Percentiles rank a stretch among this genome's conserved stretches.
Conservation (phyloP, 1,284 basidiomycete species). For the Puccinia novopanici region DNA sequence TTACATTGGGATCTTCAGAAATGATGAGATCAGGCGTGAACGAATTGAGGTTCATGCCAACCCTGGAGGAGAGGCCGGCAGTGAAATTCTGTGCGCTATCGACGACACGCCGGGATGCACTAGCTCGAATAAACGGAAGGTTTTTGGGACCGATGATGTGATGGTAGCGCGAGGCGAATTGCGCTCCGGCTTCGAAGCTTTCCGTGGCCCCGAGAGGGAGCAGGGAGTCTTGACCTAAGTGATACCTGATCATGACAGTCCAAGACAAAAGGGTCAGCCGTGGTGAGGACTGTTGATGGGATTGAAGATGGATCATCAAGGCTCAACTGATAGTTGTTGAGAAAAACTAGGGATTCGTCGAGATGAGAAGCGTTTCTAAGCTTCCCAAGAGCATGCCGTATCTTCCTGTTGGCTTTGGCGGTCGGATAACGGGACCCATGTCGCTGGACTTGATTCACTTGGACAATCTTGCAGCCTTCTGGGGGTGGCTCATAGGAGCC, state of each 20-base stretch:
- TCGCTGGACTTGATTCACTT: conserved; percentile 36
- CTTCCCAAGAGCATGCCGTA: conserved; percentile 12
- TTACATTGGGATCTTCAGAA: conserved; percentile 27
- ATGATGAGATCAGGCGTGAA: conserved; percentile 23
- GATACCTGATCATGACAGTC: conserved; percentile 21
- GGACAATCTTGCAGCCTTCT: background rate
- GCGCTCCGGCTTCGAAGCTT: conserved; percentile 39
- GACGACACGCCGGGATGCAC: conserved; percentile 30
- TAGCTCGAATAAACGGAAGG: conserved; percentile 29
- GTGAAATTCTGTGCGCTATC: conserved; percentile 27
- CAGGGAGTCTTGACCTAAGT: background rate
- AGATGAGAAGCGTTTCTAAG: background rate
- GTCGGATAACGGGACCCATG: conserved; percentile 44
- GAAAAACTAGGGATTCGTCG: conserved; percentile 8
- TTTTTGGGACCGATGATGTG: background rate
- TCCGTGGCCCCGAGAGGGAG: conserved; percentile 15
- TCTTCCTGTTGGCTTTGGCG: background rate
- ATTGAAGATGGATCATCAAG: background rate
- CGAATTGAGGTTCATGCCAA: background rate
- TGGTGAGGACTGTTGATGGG: no score
- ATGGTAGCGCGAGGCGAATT: conserved; percentile 28
- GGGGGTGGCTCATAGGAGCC: background rate
- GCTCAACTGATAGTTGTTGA: conserved; percentile 29
- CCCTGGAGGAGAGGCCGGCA: background rate
- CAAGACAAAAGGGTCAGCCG: no score